Evolutionary conservation across 306 rosid species (phyloP), one percentile per base, ranked within the genome.

Genomic region (Macrotyloma uniflorum): DNA sequence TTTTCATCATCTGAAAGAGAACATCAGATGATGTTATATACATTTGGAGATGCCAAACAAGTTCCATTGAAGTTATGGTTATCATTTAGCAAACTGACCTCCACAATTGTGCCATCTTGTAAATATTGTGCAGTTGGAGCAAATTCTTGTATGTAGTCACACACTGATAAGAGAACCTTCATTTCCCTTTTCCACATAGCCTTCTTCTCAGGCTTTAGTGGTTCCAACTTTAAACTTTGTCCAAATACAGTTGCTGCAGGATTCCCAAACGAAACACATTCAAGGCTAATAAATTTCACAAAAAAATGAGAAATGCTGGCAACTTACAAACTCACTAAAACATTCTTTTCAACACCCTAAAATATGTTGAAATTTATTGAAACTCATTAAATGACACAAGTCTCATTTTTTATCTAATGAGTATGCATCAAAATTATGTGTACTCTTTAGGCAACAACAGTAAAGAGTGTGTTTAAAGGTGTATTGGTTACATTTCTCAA

Each of bases 111-210:
- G 53, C 98, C 99, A 72, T 93, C 96, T 69, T 85, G 84, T 55
- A 93, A 80, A 74, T 84, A 72, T 63, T 88, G 96, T 72, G 88
- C 85, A 67, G 87, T 80, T 58, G 98, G 95, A 26, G 90, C 86
- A 74, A 96, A 87, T 70, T 96, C 99, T 49, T 93, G 91, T 11
- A 96, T 96, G 87, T 87, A 89, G 67, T 96, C 99, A 82, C 99
- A 96, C 6, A 93, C 96, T 28, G 98, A 96, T 54, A 96, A 59
- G 62, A 96, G 92, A 69, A 97, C 93, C 64, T 83, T 82, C 99
- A 96, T 93, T 82, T 96, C 99, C 84, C 98, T 93, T 85, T 82
- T 96, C 99, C 99, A 96, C 94, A 91, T 81, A 28, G 89, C 91
- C 81, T 91, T 96, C 88, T 96, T 96, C 83, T 93, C 98, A 1